Percentiles rank a stretch among this genome's conserved stretches.
Conservation (phyloP, 768 basidiomycete genomes). For the Chiua virens region DNA sequence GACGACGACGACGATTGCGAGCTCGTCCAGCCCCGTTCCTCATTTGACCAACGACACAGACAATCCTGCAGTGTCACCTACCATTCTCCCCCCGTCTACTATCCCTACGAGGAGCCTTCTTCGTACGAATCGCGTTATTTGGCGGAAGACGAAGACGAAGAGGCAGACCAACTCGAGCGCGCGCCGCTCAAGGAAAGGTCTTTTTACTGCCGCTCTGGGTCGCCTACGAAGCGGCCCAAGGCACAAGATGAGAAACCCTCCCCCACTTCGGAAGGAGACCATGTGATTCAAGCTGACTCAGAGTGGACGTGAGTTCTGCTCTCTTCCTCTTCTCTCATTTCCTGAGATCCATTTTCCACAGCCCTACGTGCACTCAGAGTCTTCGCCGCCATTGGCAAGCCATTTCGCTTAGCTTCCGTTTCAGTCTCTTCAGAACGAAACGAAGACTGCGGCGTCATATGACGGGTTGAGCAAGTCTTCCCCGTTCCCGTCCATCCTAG, state of each 20-base stretch:
- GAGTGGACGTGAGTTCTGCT: slow-evolving; percentile 34
- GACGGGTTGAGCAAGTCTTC: slow-evolving; percentile 20
- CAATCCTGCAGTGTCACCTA: slow-evolving; percentile 25
- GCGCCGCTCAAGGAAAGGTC: slow-evolving; percentile 30
- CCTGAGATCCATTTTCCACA: slow-evolving; percentile 23
- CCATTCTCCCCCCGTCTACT: slow-evolving; percentile 22
- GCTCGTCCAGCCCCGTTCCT: slow-evolving; percentile 10
- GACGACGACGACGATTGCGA: slow-evolving; percentile 32
- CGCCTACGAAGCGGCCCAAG: slow-evolving; percentile 17
- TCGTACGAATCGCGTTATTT: slow-evolving; percentile 30
- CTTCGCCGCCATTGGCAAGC: slow-evolving; percentile 64
- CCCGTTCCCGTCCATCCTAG: slow-evolving; percentile 6
- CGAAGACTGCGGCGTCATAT: slow-evolving; percentile 33
- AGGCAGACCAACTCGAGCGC: slow-evolving; percentile 15
- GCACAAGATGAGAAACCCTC: slow-evolving; percentile 21
- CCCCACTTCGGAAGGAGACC: slow-evolving; percentile 1
- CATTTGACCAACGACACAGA: slow-evolving; percentile 24
- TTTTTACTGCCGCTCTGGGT: slow-evolving; percentile 15
- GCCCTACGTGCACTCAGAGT: slow-evolving; percentile 57
- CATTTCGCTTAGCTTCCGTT: slow-evolving; percentile 52
- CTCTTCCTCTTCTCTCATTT: neutral
- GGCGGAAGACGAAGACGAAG: slow-evolving; percentile 28
- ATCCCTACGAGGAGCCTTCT: slow-evolving; percentile 29
- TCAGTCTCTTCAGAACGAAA: slow-evolving; percentile 56
- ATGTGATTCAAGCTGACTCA: slow-evolving; percentile 18